Conservation (phyloP, 1,284 basidiomycete genomes). For the Irpex lacteus region DNA sequence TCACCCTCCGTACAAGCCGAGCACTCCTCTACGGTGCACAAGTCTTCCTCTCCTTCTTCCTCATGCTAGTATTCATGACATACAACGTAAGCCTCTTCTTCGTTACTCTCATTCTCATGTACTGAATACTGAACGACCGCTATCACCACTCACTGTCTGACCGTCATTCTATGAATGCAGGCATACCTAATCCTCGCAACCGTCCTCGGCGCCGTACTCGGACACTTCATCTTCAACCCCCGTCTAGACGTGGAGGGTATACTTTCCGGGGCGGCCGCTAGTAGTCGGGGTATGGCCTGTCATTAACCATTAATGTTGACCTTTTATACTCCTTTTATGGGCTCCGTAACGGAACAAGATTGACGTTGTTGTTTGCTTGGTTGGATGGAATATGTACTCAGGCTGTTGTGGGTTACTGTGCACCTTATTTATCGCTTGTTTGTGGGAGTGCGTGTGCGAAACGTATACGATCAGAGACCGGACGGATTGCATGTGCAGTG, state of each 20-base stretch:
- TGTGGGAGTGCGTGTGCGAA: too few relatives aligned
- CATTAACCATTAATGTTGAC: constrained; percentile 43
- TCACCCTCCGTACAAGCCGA: constrained; percentile 48
- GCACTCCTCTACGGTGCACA: constrained; percentile 64
- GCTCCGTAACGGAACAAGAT: too few relatives aligned
- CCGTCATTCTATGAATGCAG: constrained; percentile 24
- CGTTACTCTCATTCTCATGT: constrained; percentile 18
- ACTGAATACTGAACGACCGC: neutral
- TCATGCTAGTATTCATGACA: constrained; percentile 88
- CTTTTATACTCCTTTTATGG: neutral
- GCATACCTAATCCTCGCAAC: constrained; percentile 77
- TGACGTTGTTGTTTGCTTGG: neutral
- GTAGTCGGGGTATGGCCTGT: constrained; percentile 58
- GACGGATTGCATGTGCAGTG: too few relatives aligned
- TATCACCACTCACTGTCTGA: neutral
- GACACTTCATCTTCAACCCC: constrained; percentile 69
- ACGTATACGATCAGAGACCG: too few relatives aligned
- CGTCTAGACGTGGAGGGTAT: constrained; percentile 57
- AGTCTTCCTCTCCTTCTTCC: constrained; percentile 78
- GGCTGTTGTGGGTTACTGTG: too few relatives aligned
- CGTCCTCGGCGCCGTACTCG: constrained; percentile 66
- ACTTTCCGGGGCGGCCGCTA: constrained; percentile 38
- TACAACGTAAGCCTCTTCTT: constrained; percentile 58
- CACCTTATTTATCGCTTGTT: neutral
- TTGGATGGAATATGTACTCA: neutral